These are phyloP conservation scores for Agrocybe praecox DNA, from an alignment of 768 basidiomycete species.

Conservation along the genomic window DNA sequence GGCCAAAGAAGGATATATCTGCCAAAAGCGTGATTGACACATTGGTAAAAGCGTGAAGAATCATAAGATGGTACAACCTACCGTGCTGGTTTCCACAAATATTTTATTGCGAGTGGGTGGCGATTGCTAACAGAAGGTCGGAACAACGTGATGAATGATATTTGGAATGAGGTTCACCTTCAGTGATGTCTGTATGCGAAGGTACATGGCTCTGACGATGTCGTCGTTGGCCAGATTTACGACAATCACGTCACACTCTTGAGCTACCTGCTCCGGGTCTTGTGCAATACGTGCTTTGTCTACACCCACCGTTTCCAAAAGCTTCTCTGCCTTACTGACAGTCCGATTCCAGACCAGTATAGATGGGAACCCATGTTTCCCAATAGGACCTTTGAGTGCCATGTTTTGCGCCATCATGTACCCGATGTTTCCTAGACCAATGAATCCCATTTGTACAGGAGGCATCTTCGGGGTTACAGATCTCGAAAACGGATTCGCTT, in stretches of 20 bases:
- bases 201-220: constrained; percentile 65
- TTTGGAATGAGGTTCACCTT: constrained; percentile 38
- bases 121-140: constrained; percentile 32
- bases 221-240: constrained; percentile 75
- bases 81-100: constrained; percentile 87
- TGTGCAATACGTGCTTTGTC: constrained; percentile 57
- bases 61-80: constrained; percentile 28
- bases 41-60: neutral
- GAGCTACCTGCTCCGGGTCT: constrained; percentile 58
- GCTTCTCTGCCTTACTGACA: constrained; percentile 53
- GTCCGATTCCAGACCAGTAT: constrained; percentile 75
- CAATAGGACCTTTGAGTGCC: constrained; percentile 47
- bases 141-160: neutral
- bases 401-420: constrained; percentile 80
- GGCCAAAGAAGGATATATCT: constrained; percentile 9
- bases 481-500: neutral
- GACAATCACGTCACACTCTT: constrained; percentile 74
- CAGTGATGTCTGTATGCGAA: constrained; percentile 59
- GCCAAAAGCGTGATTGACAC: neutral
- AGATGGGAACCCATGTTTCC: constrained; percentile 38
- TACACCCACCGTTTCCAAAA: constrained; percentile 57
- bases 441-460: constrained; percentile 40
- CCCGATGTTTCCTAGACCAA: constrained; percentile 70
- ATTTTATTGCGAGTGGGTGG: constrained; percentile 61
- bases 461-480: neutral